A percentile compares a stretch with the other conserved stretches of the same genome.
These are phyloP conservation scores for Trichoderma polysporum DNA, from an alignment of 2,329 filamentous ascomycete species.

Conservation along the genomic window DNA sequence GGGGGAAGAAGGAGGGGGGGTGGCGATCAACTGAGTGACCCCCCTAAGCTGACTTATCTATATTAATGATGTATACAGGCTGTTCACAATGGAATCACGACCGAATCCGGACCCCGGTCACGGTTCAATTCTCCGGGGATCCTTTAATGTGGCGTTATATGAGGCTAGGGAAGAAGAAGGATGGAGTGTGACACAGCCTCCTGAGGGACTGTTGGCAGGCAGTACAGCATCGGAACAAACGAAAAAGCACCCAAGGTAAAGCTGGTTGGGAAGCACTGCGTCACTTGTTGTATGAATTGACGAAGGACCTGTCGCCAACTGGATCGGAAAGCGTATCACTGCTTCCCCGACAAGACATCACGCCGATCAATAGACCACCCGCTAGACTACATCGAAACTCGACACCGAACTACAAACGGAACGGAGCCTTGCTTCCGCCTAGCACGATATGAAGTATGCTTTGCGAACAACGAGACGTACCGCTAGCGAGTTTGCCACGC, in stretches of 20 bases:
- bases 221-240: not conserved
- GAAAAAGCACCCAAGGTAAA: not conserved
- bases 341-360: constrained; percentile 15
- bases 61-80: constrained; percentile 10
- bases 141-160: constrained; percentile 3
- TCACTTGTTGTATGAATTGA: not conserved
- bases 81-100: not conserved
- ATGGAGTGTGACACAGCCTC: constrained; percentile 1
- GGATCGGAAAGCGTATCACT: constrained; percentile 11
- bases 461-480: not conserved
- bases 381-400: not conserved
- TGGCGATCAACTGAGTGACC: not conserved
- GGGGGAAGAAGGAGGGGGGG: not conserved
- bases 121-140: constrained; percentile 11
- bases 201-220: not conserved
- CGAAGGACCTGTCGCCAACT: constrained; percentile 2
- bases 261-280: constrained; percentile 14
- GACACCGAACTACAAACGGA: not conserved
- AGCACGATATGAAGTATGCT: not conserved
- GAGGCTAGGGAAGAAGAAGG: not conserved
- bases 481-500: not conserved
- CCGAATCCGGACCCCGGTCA: constrained; percentile 9
- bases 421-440: not conserved
- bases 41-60: not conserved
- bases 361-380: constrained; percentile 17